A percentile compares a stretch with the other conserved stretches of the same genome.
Evolutionary conservation across 2,329 filamentous ascomycete genomes (phyloP).

Genomic region (Pseudogymnoascus sp.): DNA sequence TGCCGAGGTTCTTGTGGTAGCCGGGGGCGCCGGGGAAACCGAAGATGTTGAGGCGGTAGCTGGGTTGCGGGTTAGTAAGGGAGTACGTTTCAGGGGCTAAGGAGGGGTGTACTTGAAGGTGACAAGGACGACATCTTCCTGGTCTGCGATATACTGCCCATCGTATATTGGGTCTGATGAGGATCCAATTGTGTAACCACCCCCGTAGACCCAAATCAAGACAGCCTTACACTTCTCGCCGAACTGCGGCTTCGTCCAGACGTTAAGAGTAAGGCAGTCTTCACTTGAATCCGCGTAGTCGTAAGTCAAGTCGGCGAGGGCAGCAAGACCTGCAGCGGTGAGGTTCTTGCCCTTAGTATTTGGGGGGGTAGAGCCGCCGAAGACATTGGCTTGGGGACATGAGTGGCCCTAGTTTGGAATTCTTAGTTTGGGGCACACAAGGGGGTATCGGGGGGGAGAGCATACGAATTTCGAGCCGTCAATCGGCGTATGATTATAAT

Average conservation of each 20-base stretch:
- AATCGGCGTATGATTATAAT: conserved; percentile 13
- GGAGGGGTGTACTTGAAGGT: conserved; percentile 38
- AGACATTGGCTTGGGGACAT: not conserved
- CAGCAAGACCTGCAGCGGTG: conserved; percentile 16
- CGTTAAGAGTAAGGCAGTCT: conserved; percentile 24
- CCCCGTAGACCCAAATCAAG: conserved; percentile 39
- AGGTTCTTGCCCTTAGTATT: conserved; percentile 16
- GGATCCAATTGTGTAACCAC: conserved; percentile 34
- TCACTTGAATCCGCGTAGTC: conserved; percentile 13
- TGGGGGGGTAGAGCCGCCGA: not conserved
- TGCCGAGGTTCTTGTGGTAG: conserved; percentile 33
- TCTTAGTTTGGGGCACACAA: not conserved
- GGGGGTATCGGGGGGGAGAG: too few species aligned
- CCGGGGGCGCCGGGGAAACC: conserved; percentile 20
- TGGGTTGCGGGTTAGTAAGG: conserved; percentile 16
- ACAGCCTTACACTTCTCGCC: conserved; percentile 31
- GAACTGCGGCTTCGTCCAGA: conserved; percentile 18
- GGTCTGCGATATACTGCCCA: conserved; percentile 36
- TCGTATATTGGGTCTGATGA: conserved; percentile 34
- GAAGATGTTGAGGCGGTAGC: conserved; percentile 35
- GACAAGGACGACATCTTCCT: conserved; percentile 39
- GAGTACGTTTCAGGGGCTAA: conserved; percentile 20
- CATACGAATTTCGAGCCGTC: conserved; percentile 24
- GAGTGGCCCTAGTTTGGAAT: not conserved
- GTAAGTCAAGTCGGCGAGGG: conserved; percentile 10